Evolutionary conservation across 2,329 filamentous ascomycete species (phyloP), one percentile per base, ranked within the genome.

Genomic region (Neopestalotiopsis sp.): DNA sequence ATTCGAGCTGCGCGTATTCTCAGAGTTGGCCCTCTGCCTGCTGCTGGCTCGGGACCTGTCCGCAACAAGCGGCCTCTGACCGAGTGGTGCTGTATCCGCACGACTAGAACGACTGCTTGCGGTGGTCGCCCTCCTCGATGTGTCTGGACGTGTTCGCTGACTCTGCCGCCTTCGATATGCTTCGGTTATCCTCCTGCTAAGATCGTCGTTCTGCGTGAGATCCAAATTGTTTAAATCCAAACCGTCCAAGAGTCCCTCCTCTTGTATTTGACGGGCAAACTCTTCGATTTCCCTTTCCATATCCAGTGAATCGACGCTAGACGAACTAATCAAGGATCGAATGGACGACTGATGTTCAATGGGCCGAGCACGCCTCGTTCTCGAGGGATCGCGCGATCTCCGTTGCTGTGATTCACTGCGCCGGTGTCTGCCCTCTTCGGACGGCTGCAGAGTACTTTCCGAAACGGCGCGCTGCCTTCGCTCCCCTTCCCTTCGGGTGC

Each of bases 291-390:
- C 94, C 70, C 92, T 90, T 77, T 97, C 92, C 74, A 97, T 91
- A 73, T 95, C 92, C 24, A 90, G 87, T 61, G 91, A 90, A 73
- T 93, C 93, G 68, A 93, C 86, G 71, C 95, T 92, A 0, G 92
- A 93, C 4, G 91, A 88, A 76, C 93, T 95, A 69, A 98, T 90
- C 69, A 98, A 82, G 10, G 93, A 97, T 66, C 95, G 86, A 72
- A 98, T 83, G 69, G 94, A 97, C 0, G 94, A 92, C 82, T 98
- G 95, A 76, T 98, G 95, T 76, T 96, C 94, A 62, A 98, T 86
- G 66, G 90, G 91, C 64, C 92, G 83, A 20, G 59, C 59, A 28
- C 81, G 78, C 63, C 82, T 79, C 70, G 76, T 75, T 72, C 79
- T 74, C 70, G 79, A 75, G 67, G 79, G 73, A 71, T 80, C 79